Evolutionary conservation across 2,329 filamentous ascomycete species (phyloP).

Genomic region (Paraconiothyrium sp.): DNA sequence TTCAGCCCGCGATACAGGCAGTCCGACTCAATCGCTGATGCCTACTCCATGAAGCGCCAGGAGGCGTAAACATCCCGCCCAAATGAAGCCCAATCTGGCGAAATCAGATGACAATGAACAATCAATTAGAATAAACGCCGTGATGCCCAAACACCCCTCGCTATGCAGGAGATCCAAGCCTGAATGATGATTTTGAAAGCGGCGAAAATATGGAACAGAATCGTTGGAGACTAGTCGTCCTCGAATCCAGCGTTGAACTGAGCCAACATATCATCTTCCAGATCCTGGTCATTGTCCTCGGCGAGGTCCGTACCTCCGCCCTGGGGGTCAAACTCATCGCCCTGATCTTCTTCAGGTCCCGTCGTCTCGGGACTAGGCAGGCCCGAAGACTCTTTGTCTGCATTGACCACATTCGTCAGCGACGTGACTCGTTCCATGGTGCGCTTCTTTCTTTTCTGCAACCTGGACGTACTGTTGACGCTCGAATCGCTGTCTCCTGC

Average conservation of each 20-base stretch:
- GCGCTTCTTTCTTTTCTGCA: slow-evolving; percentile 60
- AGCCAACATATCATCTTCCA: slow-evolving; percentile 56
- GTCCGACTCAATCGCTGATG: background rate
- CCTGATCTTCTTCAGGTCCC: slow-evolving; percentile 50
- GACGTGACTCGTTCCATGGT: slow-evolving; percentile 58
- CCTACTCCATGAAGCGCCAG: background rate
- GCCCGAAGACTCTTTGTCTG: slow-evolving; percentile 50
- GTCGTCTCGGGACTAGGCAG: slow-evolving; percentile 53
- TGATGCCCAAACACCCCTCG: slow-evolving; percentile 39
- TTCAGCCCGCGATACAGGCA: slow-evolving; percentile 17
- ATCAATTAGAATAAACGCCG: slow-evolving; percentile 8
- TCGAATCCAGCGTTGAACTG: slow-evolving; percentile 32
- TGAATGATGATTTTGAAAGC: background rate
- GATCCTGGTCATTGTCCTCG: slow-evolving; percentile 63
- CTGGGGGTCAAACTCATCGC: slow-evolving; percentile 50
- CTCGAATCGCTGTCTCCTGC: slow-evolving; percentile 54
- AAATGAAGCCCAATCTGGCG: background rate
- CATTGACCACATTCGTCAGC: slow-evolving; percentile 54
- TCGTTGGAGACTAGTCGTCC: slow-evolving; percentile 22
- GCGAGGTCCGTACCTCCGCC: slow-evolving; percentile 53
- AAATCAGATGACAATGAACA: background rate
- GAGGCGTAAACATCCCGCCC: background rate
- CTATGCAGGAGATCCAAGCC: slow-evolving; percentile 39
- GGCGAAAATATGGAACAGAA: background rate
- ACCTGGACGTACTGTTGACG: slow-evolving; percentile 47